phyloP scores from a whole-genome alignment of 768 basidiomycete genomes.

The Tricholoma matsutake region DNA sequence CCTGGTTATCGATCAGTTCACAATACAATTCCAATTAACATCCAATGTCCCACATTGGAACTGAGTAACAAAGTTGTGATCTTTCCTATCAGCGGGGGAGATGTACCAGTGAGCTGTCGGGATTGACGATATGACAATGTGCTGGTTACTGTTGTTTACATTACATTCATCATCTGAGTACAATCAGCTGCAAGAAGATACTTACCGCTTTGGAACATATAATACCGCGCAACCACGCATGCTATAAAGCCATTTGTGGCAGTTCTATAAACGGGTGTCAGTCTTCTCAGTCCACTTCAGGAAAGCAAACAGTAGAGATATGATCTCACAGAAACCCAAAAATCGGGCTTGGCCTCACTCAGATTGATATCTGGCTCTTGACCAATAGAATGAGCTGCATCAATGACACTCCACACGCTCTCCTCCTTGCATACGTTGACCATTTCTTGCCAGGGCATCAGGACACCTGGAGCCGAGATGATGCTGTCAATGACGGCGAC shows the following conservation, averaged over 20 bases:
- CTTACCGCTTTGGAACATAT: constrained; percentile 28
- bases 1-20: constrained; percentile 34
- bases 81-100: constrained; percentile 36
- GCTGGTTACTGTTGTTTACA: constrained; percentile 51
- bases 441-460: constrained; percentile 71
- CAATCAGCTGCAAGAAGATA: background rate
- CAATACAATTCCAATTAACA: background rate
- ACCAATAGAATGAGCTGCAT: constrained; percentile 78
- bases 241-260: constrained; percentile 70
- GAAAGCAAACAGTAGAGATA: background rate
- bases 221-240: constrained; percentile 59
- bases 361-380: constrained; percentile 65
- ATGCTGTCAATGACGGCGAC: constrained; percentile 67
- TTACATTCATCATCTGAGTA: background rate
- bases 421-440: constrained; percentile 62
- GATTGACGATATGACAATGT: constrained; percentile 53
- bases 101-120: constrained; percentile 52
- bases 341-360: constrained; percentile 54
- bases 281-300: background rate
- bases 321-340: constrained; percentile 64
- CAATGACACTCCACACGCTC: constrained; percentile 60
- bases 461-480: constrained; percentile 54
- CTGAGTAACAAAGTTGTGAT: constrained; percentile 40
- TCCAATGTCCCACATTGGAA: constrained; percentile 32
- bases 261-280: constrained; percentile 42